phyloP scores from a whole-genome alignment of 768 basidiomycete genomes.

The Mycena sanguinolenta region DNA sequence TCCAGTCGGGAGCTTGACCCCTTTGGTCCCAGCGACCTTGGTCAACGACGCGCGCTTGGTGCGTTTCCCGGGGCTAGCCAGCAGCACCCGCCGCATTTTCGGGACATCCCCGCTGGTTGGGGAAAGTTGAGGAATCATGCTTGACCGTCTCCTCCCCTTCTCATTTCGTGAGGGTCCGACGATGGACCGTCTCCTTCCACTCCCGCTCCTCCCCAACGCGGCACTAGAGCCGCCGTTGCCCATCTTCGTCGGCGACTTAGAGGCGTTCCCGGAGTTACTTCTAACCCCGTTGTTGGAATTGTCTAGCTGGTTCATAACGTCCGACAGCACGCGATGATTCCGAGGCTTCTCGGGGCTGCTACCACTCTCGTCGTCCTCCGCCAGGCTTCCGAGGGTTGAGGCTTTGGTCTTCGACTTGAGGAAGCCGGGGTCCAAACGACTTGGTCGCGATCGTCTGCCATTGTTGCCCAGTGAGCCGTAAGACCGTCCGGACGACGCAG shows the following conservation, averaged over 20 bases:
- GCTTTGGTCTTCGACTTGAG: conserved; percentile 65
- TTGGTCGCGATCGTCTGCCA: conserved; percentile 68
- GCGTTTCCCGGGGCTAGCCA: conserved; percentile 72
- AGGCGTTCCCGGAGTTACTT: conserved; percentile 40
- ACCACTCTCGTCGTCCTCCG: conserved; percentile 76
- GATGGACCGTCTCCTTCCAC: conserved; percentile 75
- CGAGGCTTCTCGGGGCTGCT: conserved; percentile 48
- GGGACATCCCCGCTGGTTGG: conserved; percentile 56
- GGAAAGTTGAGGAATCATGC: conserved; percentile 81
- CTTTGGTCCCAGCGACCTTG: conserved; percentile 41
- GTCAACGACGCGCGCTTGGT: conserved; percentile 69
- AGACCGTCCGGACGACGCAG: conserved; percentile 42
- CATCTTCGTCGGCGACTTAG: conserved; percentile 53
- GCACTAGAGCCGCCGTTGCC: conserved; percentile 31
- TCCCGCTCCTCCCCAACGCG: conserved; percentile 45
- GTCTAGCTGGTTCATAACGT: conserved; percentile 71
- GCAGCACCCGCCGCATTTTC: conserved; percentile 58
- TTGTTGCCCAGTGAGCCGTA: conserved; percentile 45
- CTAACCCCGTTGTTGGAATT: conserved; percentile 40
- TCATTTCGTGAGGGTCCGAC: conserved; percentile 83
- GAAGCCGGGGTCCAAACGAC: conserved; percentile 79
- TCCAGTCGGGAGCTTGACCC: conserved; percentile 32
- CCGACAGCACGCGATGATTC: conserved; percentile 64
- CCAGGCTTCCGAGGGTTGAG: conserved; percentile 71
- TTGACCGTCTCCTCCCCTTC: conserved; percentile 81